phyloP scores from a whole-genome alignment of 768 basidiomycete genomes.

The Hirschioporus abietinus region DNA sequence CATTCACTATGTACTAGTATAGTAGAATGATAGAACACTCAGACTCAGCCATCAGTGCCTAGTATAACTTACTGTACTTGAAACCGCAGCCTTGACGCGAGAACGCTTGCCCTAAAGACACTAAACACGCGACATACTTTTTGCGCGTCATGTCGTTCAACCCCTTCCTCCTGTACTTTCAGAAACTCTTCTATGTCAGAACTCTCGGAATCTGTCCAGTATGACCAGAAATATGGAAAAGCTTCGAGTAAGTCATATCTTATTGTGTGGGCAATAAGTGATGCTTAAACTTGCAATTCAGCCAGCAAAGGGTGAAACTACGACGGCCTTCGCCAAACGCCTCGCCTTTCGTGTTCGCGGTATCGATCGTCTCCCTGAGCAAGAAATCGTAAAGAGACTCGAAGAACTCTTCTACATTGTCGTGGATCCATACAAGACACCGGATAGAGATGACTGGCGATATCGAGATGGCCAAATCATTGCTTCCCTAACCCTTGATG shows the following conservation, averaged over 20 bases:
- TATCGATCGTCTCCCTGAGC: not conserved
- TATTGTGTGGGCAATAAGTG: not conserved
- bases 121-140: no score
- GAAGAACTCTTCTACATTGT: not conserved
- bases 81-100: no score
- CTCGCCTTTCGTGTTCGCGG: not conserved
- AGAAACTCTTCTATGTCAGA: no score
- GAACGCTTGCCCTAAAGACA: no score
- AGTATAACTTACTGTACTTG: no score
- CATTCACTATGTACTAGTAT: no score
- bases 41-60: no score
- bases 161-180: no score
- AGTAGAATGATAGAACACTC: no score
- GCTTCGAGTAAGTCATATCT: not conserved
- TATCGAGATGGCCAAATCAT: not conserved
- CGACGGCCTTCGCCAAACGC: not conserved
- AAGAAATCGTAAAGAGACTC: not conserved
- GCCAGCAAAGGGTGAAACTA: not conserved
- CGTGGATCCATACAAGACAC: not conserved
- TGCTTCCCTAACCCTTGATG: not conserved
- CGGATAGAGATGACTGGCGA: not conserved
- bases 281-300: not conserved
- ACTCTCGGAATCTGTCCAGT: not conserved
- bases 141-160: no score
- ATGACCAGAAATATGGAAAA: not conserved